Percentiles rank a stretch among this genome's conserved stretches.
Conservation (phyloP, 2,329 filamentous ascomycete species). For the Fulvia fulva region DNA sequence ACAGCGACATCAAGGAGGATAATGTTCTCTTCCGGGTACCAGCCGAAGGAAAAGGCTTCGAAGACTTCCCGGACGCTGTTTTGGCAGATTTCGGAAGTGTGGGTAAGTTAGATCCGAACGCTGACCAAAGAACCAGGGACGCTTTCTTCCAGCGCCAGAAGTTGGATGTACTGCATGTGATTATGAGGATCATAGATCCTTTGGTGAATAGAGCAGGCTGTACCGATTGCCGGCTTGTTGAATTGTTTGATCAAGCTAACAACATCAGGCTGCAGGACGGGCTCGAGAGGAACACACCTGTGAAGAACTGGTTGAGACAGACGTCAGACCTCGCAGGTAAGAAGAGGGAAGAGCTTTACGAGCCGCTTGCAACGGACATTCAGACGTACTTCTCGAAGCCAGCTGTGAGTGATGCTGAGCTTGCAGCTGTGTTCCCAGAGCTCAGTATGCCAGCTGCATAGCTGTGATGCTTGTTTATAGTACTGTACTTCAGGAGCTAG, state of each 20-base stretch:
- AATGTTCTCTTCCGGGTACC: not conserved
- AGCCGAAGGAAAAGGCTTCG: not conserved
- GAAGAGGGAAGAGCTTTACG: not conserved
- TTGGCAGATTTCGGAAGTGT: not conserved
- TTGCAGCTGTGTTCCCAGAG: not conserved
- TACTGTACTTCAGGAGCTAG: no score
- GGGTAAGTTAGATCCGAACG: not conserved
- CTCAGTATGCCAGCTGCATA: no score
- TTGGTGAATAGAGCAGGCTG: not conserved
- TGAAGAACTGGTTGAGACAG: not conserved
- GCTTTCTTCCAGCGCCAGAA: not conserved
- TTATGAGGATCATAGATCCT: not conserved
- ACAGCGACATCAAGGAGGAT: not conserved
- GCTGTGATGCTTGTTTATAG: no score
- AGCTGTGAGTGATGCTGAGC: not conserved
- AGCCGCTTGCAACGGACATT: not conserved
- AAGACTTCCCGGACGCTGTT: not conserved
- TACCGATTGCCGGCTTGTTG: not conserved
- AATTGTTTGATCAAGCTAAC: not conserved
- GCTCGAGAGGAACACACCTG: not conserved
- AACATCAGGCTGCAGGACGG: not conserved
- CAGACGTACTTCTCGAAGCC: not conserved
- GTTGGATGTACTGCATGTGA: not conserved
- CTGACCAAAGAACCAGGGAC: not conserved
- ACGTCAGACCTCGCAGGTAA: not conserved